Conservation (phyloP, 768 basidiomycete species). For the Auriscalpium microsporum region DNA sequence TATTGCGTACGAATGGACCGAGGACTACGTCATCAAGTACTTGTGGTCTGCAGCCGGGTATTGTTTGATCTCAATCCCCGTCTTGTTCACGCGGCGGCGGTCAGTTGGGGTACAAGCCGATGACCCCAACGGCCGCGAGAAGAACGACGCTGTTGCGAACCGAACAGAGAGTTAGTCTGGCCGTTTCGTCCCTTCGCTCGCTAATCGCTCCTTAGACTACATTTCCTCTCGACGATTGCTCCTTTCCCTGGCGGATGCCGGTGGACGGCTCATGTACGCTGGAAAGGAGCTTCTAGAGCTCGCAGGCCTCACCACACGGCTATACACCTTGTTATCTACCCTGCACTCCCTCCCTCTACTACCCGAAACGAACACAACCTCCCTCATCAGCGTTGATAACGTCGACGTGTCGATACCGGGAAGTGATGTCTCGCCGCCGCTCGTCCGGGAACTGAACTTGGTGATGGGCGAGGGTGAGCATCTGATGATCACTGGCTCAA, state of each 20-base stretch:
- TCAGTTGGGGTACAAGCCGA: constrained; percentile 18
- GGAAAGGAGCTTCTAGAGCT: constrained; percentile 93
- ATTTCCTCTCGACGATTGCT: constrained; percentile 89
- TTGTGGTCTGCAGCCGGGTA: constrained; percentile 93
- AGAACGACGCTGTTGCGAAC: constrained; percentile 33
- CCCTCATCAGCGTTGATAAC: constrained; percentile 49
- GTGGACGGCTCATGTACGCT: constrained; percentile 92
- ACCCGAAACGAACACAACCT: constrained; percentile 28
- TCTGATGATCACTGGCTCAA: constrained; percentile 87
- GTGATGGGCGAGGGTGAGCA: constrained; percentile 67
- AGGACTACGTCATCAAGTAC: constrained; percentile 96
- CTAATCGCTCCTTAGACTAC: constrained; percentile 43
- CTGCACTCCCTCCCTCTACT: constrained; percentile 64
- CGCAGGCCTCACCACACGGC: constrained; percentile 85
- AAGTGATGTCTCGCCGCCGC: constrained; percentile 16
- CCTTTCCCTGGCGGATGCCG: constrained; percentile 92
- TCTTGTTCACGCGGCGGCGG: constrained; percentile 58
- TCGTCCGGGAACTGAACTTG: constrained; percentile 66
- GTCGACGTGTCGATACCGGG: constrained; percentile 62
- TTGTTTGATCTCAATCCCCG: constrained; percentile 81
- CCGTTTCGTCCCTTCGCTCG: not conserved
- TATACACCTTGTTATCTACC: constrained; percentile 83
- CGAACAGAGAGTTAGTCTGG: constrained; percentile 39
- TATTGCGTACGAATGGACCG: constrained; percentile 91
- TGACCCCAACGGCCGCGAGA: not conserved